Percentiles rank a stretch among this genome's conserved stretches.
Conservation (phyloP, 176 grass and related monocot genomes). For the Musa acuminata region DNA sequence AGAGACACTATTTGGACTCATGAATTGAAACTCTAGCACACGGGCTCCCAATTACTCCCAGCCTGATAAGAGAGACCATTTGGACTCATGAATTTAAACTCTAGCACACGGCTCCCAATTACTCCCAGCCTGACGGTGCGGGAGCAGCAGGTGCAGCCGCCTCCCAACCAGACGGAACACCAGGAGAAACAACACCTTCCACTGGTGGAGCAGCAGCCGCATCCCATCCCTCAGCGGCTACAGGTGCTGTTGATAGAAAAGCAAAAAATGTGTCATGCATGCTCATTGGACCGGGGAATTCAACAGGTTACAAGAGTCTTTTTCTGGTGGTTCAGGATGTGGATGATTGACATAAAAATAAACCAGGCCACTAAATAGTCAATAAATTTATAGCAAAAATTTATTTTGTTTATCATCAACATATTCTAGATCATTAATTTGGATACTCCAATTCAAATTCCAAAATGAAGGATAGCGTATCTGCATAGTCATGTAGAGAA, state of each 20-base stretch:
- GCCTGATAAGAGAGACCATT: slow-evolving; percentile 1
- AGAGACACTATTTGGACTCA: too few relatives aligned
- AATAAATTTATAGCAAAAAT: too few relatives aligned
- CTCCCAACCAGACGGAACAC: slow-evolving; percentile 56
- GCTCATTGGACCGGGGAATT: background rate
- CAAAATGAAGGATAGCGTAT: too few relatives aligned
- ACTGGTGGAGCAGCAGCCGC: slow-evolving; percentile 24
- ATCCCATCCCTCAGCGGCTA: slow-evolving; percentile 58
- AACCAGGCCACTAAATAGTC: too few relatives aligned
- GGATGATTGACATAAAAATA: too few relatives aligned
- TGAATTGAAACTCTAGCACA: background rate
- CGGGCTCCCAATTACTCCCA: slow-evolving; percentile 35
- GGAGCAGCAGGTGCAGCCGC: slow-evolving; percentile 20
- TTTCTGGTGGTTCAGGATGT: too few relatives aligned
- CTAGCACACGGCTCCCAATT: background rate
- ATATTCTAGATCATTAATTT: too few relatives aligned
- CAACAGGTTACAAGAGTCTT: background rate
- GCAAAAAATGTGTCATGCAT: background rate
- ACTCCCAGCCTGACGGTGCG: slow-evolving; percentile 37
- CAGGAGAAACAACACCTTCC: slow-evolving; percentile 4
- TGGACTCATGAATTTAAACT: background rate
- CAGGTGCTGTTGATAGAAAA: slow-evolving; percentile 35
- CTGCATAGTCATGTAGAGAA: too few relatives aligned
- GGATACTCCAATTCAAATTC: too few relatives aligned
- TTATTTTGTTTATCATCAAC: too few relatives aligned